These are phyloP conservation scores for Trichoderma endophyticum DNA, from an alignment of 2,329 filamentous ascomycete genomes.

Conservation along the genomic window DNA sequence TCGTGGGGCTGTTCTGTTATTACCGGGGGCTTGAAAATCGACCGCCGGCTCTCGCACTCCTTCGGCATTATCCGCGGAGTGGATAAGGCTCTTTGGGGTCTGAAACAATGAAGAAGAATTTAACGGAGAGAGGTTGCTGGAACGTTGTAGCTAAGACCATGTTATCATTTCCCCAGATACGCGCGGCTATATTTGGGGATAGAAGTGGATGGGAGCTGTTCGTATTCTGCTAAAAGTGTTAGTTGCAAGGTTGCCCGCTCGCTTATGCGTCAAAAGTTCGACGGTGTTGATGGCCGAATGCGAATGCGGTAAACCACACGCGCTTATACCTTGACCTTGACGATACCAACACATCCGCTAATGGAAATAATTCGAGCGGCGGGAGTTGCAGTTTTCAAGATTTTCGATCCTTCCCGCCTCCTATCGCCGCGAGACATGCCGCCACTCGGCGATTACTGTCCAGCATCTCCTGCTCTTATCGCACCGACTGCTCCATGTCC, in stretches of 20 bases:
- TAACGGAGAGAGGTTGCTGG: not conserved
- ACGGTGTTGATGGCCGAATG: not conserved
- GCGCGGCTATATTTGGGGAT: not conserved
- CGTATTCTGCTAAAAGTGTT: not conserved
- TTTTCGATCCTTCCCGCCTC: not conserved
- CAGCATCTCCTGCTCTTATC: not conserved
- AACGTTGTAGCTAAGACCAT: not conserved
- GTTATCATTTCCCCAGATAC: not conserved
- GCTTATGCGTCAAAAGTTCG: not conserved
- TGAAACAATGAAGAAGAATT: not conserved
- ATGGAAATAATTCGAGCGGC: not conserved
- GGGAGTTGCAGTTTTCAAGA: not conserved
- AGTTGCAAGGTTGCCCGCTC: not conserved
- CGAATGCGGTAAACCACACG: not conserved
- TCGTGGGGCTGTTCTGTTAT: not conserved
- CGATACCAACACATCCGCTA: not conserved
- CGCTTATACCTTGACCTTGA: not conserved
- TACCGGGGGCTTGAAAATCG: not conserved
- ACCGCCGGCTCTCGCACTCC: not conserved
- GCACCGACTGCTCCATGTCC: not conserved
- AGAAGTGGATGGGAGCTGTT: not conserved
- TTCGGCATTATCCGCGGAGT: slow-evolving; percentile 6
- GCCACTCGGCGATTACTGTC: not conserved
- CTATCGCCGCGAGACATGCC: not conserved
- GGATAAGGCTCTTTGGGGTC: not conserved